Conservation (phyloP, 2,329 filamentous ascomycete genomes). For the Cryoendolithus antarcticus region DNA sequence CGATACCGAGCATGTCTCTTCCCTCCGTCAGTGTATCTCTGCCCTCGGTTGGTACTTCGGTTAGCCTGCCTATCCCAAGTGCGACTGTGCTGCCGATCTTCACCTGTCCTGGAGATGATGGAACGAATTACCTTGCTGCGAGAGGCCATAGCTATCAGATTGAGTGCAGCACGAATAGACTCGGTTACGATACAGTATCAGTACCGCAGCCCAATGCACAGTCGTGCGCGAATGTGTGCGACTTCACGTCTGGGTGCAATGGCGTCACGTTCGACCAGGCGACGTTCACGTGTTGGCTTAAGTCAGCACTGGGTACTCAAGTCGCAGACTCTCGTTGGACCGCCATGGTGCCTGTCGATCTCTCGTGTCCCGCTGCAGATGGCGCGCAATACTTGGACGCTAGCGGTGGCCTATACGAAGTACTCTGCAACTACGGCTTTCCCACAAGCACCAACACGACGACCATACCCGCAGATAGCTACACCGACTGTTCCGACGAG, state of each 20-base stretch:
- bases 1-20: conserved; percentile 1
- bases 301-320: conserved; percentile 5
- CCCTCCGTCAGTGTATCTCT: conserved; percentile 1
- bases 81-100: conserved; percentile 9
- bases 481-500: conserved; percentile 10
- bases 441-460: conserved; percentile 8
- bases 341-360: conserved; percentile 6
- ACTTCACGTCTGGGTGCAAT: conserved; percentile 8
- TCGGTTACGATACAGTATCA: conserved; percentile 7
- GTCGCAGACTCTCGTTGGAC: conserved; percentile 1
- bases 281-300: conserved; percentile 11
- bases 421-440: conserved; percentile 15
- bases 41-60: conserved; percentile 2
- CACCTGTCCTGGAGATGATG: conserved; percentile 14
- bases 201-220: conserved; percentile 9
- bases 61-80: conserved; percentile 8
- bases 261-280: conserved; percentile 9
- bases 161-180: conserved; percentile 10
- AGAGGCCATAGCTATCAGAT: conserved; percentile 12
- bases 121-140: conserved; percentile 13
- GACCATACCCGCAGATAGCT: background rate
- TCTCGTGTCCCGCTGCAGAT: conserved; percentile 14
- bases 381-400: conserved; percentile 12
- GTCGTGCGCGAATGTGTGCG: conserved; percentile 14
- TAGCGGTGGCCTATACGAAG: conserved; percentile 14